These are phyloP conservation scores for Nigrospora oryzae DNA, from an alignment of 2,329 filamentous ascomycete species.

Conservation along the genomic window DNA sequence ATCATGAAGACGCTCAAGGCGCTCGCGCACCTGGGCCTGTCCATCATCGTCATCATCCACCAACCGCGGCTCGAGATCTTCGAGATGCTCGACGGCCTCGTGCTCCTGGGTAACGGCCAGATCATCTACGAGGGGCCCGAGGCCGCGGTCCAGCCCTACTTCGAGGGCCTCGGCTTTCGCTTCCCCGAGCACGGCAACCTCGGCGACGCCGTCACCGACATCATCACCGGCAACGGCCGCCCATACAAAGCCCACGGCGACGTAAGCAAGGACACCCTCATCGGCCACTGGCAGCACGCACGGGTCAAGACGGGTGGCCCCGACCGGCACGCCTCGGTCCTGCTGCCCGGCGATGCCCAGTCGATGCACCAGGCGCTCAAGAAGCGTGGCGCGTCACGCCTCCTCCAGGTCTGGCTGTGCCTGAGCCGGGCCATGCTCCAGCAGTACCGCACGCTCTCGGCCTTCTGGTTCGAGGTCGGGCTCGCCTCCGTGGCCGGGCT, in stretches of 20 bases:
- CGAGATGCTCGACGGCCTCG: conserved; percentile 44
- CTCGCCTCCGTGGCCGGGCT: conserved; percentile 42
- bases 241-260: conserved; percentile 38
- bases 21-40: conserved; percentile 45
- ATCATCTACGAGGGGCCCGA: conserved; percentile 45
- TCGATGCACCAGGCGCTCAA: conserved; percentile 36
- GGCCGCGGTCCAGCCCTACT: conserved; percentile 34
- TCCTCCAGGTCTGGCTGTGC: conserved; percentile 43
- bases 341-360: conserved; percentile 20
- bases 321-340: conserved; percentile 14
- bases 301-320: conserved; percentile 14
- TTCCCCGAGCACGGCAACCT: conserved; percentile 43
- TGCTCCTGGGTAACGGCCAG: conserved; percentile 45
- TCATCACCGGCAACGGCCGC: conserved; percentile 48
- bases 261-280: conserved; percentile 38
- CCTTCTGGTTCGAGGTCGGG: conserved; percentile 45
- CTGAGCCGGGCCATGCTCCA: conserved; percentile 44
- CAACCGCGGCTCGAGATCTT: conserved; percentile 53
- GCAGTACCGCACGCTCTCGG: conserved; percentile 42
- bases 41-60: conserved; percentile 50
- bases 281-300: conserved; percentile 35
- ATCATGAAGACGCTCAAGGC: conserved; percentile 47
- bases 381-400: conserved; percentile 37
- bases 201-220: conserved; percentile 52
- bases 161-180: conserved; percentile 41